Evolutionary conservation across 1,284 basidiomycete species (phyloP).

Genomic region (Rugiboletus extremiorientalis): DNA sequence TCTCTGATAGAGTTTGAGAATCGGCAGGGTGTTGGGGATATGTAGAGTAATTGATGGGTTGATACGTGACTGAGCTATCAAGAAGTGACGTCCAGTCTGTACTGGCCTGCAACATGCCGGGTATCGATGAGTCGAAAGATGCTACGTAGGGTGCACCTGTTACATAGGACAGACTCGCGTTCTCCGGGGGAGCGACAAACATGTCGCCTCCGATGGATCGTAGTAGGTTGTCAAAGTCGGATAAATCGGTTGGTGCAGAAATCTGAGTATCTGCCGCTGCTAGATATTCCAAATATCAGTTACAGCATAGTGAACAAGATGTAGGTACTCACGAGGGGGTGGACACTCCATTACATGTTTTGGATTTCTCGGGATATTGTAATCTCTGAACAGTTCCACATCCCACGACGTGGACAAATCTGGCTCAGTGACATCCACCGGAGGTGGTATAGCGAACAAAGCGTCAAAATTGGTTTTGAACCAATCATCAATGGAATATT

Average conservation of each 20-base stretch:
- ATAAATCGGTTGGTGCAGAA: background rate
- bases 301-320: background rate
- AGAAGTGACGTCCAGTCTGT: conserved; percentile 24
- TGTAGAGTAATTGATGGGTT: conserved; percentile 1
- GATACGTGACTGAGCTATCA: background rate
- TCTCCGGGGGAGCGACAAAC: background rate
- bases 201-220: conserved; percentile 5
- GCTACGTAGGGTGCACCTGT: background rate
- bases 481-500: conserved; percentile 30
- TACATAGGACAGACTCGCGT: background rate
- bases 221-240: conserved; percentile 18
- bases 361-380: conserved; percentile 14
- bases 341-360: background rate
- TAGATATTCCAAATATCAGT: background rate
- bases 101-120: background rate
- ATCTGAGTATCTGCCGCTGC: background rate
- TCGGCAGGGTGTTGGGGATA: background rate
- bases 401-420: conserved; percentile 23
- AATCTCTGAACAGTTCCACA: conserved; percentile 30
- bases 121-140: background rate
- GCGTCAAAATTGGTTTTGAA: conserved; percentile 21
- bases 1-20: conserved; percentile 18
- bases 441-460: conserved; percentile 29
- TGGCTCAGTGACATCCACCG: conserved; percentile 18
- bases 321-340: conserved; percentile 12